Conservation (phyloP, 495 filamentous ascomycete genomes). For the Daldinia concentrica region DNA sequence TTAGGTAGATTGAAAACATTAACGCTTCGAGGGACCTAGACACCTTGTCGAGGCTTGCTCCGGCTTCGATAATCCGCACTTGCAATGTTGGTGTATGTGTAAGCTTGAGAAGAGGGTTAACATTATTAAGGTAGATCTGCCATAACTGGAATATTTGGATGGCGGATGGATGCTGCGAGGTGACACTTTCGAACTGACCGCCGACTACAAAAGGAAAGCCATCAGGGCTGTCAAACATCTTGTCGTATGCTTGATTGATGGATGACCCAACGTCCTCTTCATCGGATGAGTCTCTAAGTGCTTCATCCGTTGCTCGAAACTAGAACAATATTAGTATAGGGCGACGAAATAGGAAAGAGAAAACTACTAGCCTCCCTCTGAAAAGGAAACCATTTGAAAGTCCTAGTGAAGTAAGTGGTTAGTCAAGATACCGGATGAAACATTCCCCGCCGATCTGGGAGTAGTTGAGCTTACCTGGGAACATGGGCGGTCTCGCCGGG, state of each 20-base stretch:
- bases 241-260: conserved; percentile 64
- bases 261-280: conserved; percentile 66
- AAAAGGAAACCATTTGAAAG: conserved; percentile 54
- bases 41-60: conserved; percentile 57
- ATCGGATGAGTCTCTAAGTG: conserved; percentile 65
- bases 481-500: conserved; percentile 44
- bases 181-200: conserved; percentile 56
- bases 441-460: conserved; percentile 25
- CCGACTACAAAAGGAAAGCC: conserved; percentile 70
- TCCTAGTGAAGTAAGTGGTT: conserved; percentile 30
- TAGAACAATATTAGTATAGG: conserved; percentile 38
- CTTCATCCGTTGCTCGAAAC: conserved; percentile 54
- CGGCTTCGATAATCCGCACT: conserved; percentile 60
- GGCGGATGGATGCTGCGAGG: conserved; percentile 67
- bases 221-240: conserved; percentile 61
- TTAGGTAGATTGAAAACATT: conserved; percentile 67
- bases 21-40: conserved; percentile 60
- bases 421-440: conserved; percentile 17
- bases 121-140: conserved; percentile 74
- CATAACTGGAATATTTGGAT: conserved; percentile 79
- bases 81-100: conserved; percentile 72
- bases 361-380: conserved; percentile 53
- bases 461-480: conserved; percentile 27
- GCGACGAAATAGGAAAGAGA: neutral
- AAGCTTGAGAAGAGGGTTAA: conserved; percentile 75